A percentile compares a stretch with the other conserved stretches of the same genome.
Evolutionary conservation across 257 asterid genomes (phyloP).

Genomic region (Nicotiana tomentosiformis): DNA sequence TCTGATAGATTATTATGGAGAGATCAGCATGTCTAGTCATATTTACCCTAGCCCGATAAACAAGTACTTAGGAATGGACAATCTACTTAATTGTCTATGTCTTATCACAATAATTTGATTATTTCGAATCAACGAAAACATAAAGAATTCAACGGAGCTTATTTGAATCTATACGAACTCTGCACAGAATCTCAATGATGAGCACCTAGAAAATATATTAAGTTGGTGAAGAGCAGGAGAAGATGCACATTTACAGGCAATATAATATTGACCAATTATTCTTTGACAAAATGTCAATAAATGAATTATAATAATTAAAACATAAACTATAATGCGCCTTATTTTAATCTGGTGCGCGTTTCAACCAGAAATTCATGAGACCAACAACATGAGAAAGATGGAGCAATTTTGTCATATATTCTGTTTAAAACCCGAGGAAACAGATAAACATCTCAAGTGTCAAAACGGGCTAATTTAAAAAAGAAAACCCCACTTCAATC

Average conservation of each 20-base stretch:
- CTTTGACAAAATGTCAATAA: neutral
- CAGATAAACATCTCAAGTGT: neutral
- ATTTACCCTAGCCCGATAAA: neutral
- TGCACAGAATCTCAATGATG: neutral
- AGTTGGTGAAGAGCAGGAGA: neutral
- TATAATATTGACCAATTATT: neutral
- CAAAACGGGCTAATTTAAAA: no score
- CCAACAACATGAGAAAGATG: neutral
- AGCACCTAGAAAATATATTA: neutral
- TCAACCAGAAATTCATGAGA: neutral
- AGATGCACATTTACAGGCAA: no score
- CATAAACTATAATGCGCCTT: neutral
- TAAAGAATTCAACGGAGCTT: neutral
- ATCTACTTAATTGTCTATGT: neutral
- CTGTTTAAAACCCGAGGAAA: neutral
- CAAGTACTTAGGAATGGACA: neutral
- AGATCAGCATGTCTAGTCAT: neutral
- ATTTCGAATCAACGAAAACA: neutral
- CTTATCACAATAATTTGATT: neutral
- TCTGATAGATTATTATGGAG: no score
- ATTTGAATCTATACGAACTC: neutral
- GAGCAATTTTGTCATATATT: neutral
- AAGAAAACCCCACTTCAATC: no score
- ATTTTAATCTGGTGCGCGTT: neutral
- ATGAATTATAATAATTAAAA: neutral